Evolutionary conservation across 768 basidiomycete genomes (phyloP).

Genomic region (Cubamyces sp.): DNA sequence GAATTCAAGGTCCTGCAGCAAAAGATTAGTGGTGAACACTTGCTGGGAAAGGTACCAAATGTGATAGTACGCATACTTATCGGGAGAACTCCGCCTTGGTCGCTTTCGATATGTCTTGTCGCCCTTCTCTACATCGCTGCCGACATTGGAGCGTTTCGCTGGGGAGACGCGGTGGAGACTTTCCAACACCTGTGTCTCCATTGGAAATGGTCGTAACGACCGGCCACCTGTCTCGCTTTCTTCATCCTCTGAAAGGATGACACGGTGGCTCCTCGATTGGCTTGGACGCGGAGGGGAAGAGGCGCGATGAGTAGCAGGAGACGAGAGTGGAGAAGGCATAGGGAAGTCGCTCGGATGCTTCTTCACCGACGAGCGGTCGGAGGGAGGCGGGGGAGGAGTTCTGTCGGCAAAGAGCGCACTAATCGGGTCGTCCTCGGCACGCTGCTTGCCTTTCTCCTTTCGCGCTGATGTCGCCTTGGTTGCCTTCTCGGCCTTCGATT

Average conservation of each 20-base stretch:
- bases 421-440: slow-evolving; percentile 7
- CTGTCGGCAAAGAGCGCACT: slow-evolving; percentile 1
- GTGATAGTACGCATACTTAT: background rate
- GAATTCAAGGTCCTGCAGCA: slow-evolving; percentile 17
- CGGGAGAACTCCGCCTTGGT: background rate
- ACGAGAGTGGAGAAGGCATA: slow-evolving; percentile 19
- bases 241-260: slow-evolving; percentile 18
- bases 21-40: background rate
- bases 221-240: background rate
- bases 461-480: background rate
- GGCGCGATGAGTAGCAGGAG: slow-evolving; percentile 7
- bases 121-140: slow-evolving; percentile 35
- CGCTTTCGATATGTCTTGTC: background rate
- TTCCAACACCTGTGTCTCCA: slow-evolving; percentile 50
- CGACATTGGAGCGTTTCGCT: slow-evolving; percentile 41
- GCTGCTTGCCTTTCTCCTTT: background rate
- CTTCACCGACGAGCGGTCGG: background rate
- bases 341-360: slow-evolving; percentile 8
- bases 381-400: slow-evolving; percentile 6
- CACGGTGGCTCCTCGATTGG: background rate
- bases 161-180: slow-evolving; percentile 40
- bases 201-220: slow-evolving; percentile 46
- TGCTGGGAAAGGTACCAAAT: background rate
- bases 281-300: slow-evolving; percentile 4
- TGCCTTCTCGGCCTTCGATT: background rate